Percentiles rank a stretch among this genome's conserved stretches.
These are phyloP conservation scores for Jaltomata sinuosa DNA, from an alignment of 257 asterid genomes.

Conservation along the genomic window DNA sequence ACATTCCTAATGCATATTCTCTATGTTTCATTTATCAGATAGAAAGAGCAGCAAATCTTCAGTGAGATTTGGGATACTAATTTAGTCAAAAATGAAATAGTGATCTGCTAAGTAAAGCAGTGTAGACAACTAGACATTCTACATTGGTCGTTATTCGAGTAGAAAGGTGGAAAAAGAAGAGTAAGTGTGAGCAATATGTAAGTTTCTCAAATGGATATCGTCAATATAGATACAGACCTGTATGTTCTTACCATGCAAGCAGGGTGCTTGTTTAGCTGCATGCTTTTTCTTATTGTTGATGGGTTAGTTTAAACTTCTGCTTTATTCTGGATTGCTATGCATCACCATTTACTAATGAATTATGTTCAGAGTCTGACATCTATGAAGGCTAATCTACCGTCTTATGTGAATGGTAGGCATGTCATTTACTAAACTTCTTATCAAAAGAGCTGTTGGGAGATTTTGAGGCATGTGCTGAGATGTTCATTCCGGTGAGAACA, in stretches of 20 bases:
- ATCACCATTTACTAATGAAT: background rate
- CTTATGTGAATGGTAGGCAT: conserved; percentile 37
- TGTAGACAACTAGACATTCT: background rate
- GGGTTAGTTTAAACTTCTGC: background rate
- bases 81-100: background rate
- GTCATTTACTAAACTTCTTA: conserved; percentile 77
- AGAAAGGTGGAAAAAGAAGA: background rate
- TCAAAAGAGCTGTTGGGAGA: conserved; percentile 98
- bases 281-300: background rate
- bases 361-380: background rate
- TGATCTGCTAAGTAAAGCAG: background rate
- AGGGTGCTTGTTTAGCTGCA: background rate
- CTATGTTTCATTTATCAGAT: background rate
- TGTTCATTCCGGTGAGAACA: conserved; percentile 88
- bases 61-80: background rate
- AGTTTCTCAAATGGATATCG: background rate
- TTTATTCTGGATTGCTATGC: background rate
- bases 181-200: background rate
- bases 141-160: background rate
- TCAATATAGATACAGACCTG: background rate
- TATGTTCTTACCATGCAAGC: background rate
- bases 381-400: background rate
- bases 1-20: background rate
- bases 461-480: conserved; percentile 94
- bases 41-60: background rate